Evolutionary conservation across 257 asterid species (phyloP).

Genomic region (Solanum virginianum): DNA sequence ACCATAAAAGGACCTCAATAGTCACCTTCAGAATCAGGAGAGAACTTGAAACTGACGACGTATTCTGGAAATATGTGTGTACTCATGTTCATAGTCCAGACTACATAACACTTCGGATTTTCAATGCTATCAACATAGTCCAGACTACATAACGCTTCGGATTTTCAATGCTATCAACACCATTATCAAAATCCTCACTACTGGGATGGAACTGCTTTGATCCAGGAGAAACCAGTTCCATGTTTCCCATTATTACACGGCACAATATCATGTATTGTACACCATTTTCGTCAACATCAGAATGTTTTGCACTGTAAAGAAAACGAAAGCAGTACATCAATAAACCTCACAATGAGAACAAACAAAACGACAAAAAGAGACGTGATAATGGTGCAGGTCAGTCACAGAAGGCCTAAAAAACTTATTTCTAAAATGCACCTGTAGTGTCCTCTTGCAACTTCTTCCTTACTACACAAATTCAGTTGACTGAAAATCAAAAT

Average conservation of each 20-base stretch:
- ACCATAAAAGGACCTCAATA: background rate
- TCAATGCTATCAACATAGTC: conserved; percentile 69
- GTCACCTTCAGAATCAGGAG: conserved; percentile 51
- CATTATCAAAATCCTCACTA: conserved; percentile 79
- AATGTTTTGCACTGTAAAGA: conserved; percentile 33
- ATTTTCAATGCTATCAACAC: conserved; percentile 61
- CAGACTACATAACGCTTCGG: conserved; percentile 67
- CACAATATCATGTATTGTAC: conserved; percentile 51
- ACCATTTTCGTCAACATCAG: conserved; percentile 88
- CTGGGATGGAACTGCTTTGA: conserved; percentile 85
- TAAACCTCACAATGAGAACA: background rate
- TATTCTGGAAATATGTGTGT: conserved; percentile 82
- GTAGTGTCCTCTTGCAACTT: background rate
- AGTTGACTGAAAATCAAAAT: background rate
- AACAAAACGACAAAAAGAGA: background rate
- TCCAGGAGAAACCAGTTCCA: conserved; percentile 69
- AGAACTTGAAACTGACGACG: conserved; percentile 67
- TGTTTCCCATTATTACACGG: conserved; percentile 43
- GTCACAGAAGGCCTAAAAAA: background rate
- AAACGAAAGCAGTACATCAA: background rate
- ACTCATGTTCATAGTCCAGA: conserved; percentile 79
- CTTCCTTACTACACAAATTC: background rate
- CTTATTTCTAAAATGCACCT: background rate
- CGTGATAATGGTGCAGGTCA: background rate
- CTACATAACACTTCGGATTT: conserved; percentile 51